These are phyloP conservation scores for Labyrinthula sp. DNA, from an alignment of 352 stramenopile genomes.

Conservation along the genomic window DNA sequence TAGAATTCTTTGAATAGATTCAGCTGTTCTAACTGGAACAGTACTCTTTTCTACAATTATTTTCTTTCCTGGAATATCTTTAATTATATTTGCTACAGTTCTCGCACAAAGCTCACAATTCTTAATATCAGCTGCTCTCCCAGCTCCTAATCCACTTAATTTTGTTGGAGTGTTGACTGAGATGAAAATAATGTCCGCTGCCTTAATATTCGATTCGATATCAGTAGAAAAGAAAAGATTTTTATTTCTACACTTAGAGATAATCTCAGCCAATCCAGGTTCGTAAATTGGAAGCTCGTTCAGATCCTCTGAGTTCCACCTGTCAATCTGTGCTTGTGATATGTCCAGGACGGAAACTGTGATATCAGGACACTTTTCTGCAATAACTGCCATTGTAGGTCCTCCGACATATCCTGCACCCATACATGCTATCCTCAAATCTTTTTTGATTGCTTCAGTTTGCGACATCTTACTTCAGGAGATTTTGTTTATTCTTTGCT, in stretches of 20 bases:
- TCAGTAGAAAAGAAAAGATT: constrained; percentile 99
- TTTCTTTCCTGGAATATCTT: constrained; percentile 66
- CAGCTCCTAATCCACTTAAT: constrained; percentile 78
- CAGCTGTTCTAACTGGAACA: constrained; percentile 89
- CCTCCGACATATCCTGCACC: constrained; percentile 93
- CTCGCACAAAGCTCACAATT: constrained; percentile 94
- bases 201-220: constrained; percentile 80
- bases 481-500: too few species aligned
- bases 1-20: constrained; percentile 83
- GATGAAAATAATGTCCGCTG: constrained; percentile 96
- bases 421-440: constrained; percentile 38
- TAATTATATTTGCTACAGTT: constrained; percentile 84
- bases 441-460: too few species aligned
- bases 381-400: constrained; percentile 98
- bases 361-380: constrained; percentile 80
- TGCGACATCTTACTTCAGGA: too few species aligned
- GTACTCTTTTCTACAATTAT: constrained; percentile 99
- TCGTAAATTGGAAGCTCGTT: constrained; percentile 97
- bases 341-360: constrained; percentile 93
- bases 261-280: constrained; percentile 83
- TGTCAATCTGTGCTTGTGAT: constrained; percentile 76
- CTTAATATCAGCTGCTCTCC: constrained; percentile 90
- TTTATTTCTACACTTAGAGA: constrained; percentile 59
- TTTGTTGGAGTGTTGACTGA: constrained; percentile 94
- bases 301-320: constrained; percentile 82